A percentile compares a stretch with the other conserved stretches of the same genome.
Evolutionary conservation across 306 rosid genomes (phyloP).

Genomic region (Quercus rubra): DNA sequence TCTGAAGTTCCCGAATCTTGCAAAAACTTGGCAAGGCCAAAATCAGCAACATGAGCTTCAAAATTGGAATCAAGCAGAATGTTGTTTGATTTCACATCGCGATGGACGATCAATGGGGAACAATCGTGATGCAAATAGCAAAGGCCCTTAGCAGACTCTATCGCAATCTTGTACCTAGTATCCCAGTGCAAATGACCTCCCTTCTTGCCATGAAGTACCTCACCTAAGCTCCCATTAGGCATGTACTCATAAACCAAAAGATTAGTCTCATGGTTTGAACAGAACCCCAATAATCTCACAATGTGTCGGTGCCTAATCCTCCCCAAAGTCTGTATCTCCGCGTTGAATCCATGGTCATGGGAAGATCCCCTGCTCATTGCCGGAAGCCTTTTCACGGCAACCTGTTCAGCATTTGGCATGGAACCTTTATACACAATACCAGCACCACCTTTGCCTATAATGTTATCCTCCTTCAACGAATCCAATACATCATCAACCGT

Average conservation of each 20-base stretch:
- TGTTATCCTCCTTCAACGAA: slow-evolving; percentile 83
- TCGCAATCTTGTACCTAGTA: slow-evolving; percentile 82
- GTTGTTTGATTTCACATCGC: slow-evolving; percentile 95
- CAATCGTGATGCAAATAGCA: slow-evolving; percentile 97
- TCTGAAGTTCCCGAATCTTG: slow-evolving; percentile 98
- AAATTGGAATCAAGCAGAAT: slow-evolving; percentile 80
- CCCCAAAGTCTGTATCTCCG: slow-evolving; percentile 94
- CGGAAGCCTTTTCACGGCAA: slow-evolving; percentile 92
- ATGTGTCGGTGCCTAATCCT: slow-evolving; percentile 91
- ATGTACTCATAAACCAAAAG: slow-evolving; percentile 92
- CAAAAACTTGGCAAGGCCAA: slow-evolving; percentile 95
- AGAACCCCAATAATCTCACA: slow-evolving; percentile 82
- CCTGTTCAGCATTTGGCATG: slow-evolving; percentile 69
- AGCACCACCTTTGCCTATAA: slow-evolving; percentile 98
- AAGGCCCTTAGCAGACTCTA: slow-evolving; percentile 96
- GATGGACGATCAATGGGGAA: slow-evolving; percentile 85
- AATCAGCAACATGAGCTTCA: slow-evolving; percentile 99
- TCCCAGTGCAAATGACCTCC: slow-evolving; percentile 96
- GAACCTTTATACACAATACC: slow-evolving; percentile 93
- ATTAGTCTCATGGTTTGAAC: slow-evolving; percentile 94
- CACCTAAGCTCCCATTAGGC: slow-evolving; percentile 98
- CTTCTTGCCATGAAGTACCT: slow-evolving; percentile 94
- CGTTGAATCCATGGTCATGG: slow-evolving; percentile 97
- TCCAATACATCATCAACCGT: slow-evolving; percentile 89
- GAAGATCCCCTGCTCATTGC: slow-evolving; percentile 90